Evolutionary conservation across 2,329 filamentous ascomycete genomes (phyloP).

Genomic region (Calonectria hawksworthii): DNA sequence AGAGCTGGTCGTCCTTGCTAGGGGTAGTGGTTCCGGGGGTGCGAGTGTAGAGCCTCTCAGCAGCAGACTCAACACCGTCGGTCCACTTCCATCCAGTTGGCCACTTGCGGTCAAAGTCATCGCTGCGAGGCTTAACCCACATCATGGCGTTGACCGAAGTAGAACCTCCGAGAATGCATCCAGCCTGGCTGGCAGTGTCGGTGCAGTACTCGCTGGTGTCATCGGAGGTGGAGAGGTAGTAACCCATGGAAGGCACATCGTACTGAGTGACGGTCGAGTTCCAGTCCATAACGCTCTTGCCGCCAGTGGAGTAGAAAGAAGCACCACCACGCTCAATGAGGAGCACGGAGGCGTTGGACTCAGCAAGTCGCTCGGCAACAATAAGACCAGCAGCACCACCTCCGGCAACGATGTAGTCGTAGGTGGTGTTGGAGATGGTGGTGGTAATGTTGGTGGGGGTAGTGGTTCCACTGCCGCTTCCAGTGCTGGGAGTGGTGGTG

Average conservation of each 20-base stretch:
- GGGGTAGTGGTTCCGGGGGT: constrained; percentile 79
- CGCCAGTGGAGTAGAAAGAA: constrained; percentile 73
- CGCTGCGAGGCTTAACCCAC: constrained; percentile 75
- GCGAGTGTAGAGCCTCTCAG: constrained; percentile 74
- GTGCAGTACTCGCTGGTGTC: constrained; percentile 72
- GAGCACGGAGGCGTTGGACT: constrained; percentile 75
- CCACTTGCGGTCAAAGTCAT: constrained; percentile 81
- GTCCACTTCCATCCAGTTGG: constrained; percentile 77
- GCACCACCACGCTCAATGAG: constrained; percentile 69
- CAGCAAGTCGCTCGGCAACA: constrained; percentile 70
- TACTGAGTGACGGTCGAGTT: constrained; percentile 76
- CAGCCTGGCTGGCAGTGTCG: constrained; percentile 81
- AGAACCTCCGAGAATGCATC: constrained; percentile 78
- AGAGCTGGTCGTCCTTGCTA: constrained; percentile 75
- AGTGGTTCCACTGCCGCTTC: constrained; percentile 45
- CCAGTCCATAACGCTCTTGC: constrained; percentile 76
- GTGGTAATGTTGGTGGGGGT: constrained; percentile 47
- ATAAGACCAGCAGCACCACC: constrained; percentile 73
- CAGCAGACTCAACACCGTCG: constrained; percentile 70
- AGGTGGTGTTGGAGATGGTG: constrained; percentile 53
- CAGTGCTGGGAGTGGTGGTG: constrained; percentile 42
- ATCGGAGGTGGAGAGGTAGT: constrained; percentile 77
- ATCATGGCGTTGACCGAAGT: constrained; percentile 77
- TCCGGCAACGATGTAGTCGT: constrained; percentile 76
- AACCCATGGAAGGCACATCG: constrained; percentile 79